Base-by-base conservation (phyloP, 345 rosid genomes). In the Gossypium sturtianum region DNA sequence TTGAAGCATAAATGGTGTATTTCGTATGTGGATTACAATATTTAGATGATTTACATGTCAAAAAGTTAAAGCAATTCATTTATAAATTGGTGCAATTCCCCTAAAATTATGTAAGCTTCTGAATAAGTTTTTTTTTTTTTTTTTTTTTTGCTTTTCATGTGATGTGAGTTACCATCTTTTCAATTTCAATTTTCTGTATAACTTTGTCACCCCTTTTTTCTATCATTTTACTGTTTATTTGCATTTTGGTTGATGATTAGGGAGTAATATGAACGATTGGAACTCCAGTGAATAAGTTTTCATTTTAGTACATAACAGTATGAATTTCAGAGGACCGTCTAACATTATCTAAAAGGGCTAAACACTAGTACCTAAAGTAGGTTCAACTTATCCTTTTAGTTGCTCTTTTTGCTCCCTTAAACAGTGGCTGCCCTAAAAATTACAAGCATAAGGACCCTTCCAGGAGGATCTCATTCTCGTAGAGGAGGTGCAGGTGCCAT, bases 401-500 rank as follows among this genome's bases (percentile, higher is more conserved):
- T 9, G 38, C 63, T 60, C 29, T 53, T 52, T 5, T 22, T 51
- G 1, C 54, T 13, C 70, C 49, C 48, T 68, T 25, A 74, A 60
- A 44, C 63, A 81, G 88, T 75, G 53, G 74, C 76, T 54, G 71
- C 75, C 60, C 67, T 83, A 15, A 77, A 66, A 75, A 69, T 85
- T 61, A 66, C 75, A 19, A 78, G 76, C 73, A 44, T 81, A 57
- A 72, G 78, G 59, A 65, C 76, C 34, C 72, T 45, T 77, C 70
- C 78, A 47, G 75, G 54, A 66, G 78, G 81, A 66, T 74, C 74
- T 10, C 67, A 43, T 64, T 76, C 84, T 73, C 73, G 74, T 68
- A 58, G 87, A 73, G 84, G 78, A 70, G 81, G 83, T 66, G 79
- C 91, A 34, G 91, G 91, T 64, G 89, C 82, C 52, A 88, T 87